phyloP scores from a whole-genome alignment of 371 early-diverging fungal genomes.

The Mucor saturninus region DNA sequence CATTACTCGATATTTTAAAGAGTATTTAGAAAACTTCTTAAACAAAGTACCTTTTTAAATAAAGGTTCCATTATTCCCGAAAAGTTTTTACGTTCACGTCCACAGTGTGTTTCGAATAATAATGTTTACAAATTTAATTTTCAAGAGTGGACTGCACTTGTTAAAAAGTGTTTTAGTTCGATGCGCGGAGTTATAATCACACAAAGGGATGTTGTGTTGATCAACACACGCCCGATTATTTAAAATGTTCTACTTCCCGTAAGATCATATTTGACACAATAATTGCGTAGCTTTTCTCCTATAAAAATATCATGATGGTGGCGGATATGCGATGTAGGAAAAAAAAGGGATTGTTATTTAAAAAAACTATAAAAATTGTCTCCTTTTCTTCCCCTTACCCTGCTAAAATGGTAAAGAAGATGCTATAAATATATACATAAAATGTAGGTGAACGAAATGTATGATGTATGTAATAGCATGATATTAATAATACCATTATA shows the following conservation, averaged over 20 bases:
- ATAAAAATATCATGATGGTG: not conserved
- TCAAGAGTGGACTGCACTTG: too few species aligned
- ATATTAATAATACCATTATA: not conserved
- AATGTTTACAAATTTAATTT: too few species aligned
- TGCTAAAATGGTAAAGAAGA: not conserved
- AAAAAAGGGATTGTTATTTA: slow-evolving; percentile 4
- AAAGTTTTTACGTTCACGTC: too few species aligned
- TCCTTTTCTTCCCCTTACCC: not conserved
- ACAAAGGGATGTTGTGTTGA: too few species aligned
- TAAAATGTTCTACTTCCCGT: not conserved
- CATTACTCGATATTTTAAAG: too few species aligned
- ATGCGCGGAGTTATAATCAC: too few species aligned
- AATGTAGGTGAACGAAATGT: not conserved
- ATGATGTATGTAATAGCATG: not conserved
- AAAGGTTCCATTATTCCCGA: too few species aligned
- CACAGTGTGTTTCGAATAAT: too few species aligned
- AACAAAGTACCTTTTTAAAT: too few species aligned
- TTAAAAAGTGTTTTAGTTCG: too few species aligned
- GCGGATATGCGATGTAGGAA: not conserved
- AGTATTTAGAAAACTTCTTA: too few species aligned
- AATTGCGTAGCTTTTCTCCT: not conserved
- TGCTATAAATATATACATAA: slow-evolving; percentile 1
- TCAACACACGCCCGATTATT: too few species aligned
- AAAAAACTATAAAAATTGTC: not conserved
- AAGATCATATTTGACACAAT: not conserved